Percentiles rank a stretch among this genome's conserved stretches.
Evolutionary conservation across 257 asterid genomes (phyloP).

Genomic region (Rehmannia glutinosa): DNA sequence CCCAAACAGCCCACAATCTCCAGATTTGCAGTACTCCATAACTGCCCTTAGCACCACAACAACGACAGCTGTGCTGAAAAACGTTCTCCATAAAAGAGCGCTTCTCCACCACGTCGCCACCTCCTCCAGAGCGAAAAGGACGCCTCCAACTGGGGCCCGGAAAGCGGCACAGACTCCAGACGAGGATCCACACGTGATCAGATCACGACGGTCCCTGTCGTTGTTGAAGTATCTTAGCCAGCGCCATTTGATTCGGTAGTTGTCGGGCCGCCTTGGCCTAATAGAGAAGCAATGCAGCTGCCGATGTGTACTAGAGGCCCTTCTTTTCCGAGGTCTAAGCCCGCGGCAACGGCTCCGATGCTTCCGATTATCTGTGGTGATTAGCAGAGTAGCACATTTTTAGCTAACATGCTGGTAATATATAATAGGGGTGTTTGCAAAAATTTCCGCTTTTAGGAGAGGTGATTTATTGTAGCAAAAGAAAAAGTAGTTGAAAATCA

Average conservation of each 20-base stretch:
- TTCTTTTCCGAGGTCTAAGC: slow-evolving; percentile 90
- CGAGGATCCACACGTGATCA: slow-evolving; percentile 81
- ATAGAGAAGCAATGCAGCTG: slow-evolving; percentile 69
- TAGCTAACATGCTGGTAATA: slow-evolving; percentile 18
- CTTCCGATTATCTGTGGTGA: slow-evolving; percentile 71
- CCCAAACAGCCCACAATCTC: slow-evolving; percentile 78
- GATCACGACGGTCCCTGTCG: slow-evolving; percentile 83
- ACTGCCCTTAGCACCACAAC: slow-evolving; percentile 82
- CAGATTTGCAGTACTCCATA: slow-evolving; percentile 70
- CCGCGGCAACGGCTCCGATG: slow-evolving; percentile 91
- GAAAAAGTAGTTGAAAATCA: too few relatives aligned
- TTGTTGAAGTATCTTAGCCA: slow-evolving; percentile 92
- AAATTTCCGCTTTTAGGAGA: too few relatives aligned
- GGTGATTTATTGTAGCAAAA: too few relatives aligned
- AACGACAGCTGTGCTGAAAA: slow-evolving; percentile 90
- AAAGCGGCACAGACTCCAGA: slow-evolving; percentile 95
- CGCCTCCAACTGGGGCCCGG: slow-evolving; percentile 89
- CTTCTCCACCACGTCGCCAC: slow-evolving; percentile 99
- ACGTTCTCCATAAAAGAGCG: slow-evolving; percentile 89
- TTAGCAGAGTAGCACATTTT: slow-evolving; percentile 17
- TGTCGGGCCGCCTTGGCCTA: slow-evolving; percentile 87
- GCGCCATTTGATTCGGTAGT: slow-evolving; percentile 66
- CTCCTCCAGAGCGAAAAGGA: slow-evolving; percentile 81
- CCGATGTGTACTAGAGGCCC: slow-evolving; percentile 93
- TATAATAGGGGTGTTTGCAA: too few relatives aligned